Base-by-base conservation (phyloP, 108 stramenopile genomes). In the Skeletonema costatum region DNA sequence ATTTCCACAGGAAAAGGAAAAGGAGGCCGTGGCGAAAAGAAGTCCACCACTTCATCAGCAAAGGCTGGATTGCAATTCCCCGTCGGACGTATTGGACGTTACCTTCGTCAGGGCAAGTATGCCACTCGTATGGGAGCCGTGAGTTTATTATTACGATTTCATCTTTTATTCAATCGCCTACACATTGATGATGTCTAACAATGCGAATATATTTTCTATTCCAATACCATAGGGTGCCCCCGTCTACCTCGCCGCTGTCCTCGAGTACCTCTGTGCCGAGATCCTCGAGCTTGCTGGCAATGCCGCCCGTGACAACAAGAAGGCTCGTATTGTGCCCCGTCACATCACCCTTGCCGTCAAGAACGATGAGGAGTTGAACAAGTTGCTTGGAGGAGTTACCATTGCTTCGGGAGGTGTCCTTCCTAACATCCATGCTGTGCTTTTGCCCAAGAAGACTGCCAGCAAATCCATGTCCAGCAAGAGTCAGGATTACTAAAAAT, bases 51-150 rank as follows among this genome's bases (percentile, higher is more conserved):
- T 63, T 65, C 87, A 44, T 93, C 93, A 60, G 78, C 95, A 85
- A 98, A 97, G 89, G 97, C 98, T 32, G 98, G 98, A 33, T 87
- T 98, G 31, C 98, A 98, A 82, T 98, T 98, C 87, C 98, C 98
- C 68, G 97, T 98, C 29, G 97, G 93, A 79, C 92, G 97, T 91
- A 90, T 98, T 75, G 90, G 88, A 64, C 95, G 98, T 68, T 98
- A 87, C 87, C 87, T 98, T 61, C 96, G 94, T 85, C 93, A 96
- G 86, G 98, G 97, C 56, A 93, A 94, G 66, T 97, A 97, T 84
- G 95, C 96, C 66, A 83, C 87, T 21, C 93, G 97, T 32, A 95
- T 97, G 83, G 98, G 98, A 76, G 96, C 93, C 36, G 97, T n/a
- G n/a, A n/a, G n/a, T n/a, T n/a, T n/a, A n/a, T n/a, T n/a, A n/a